A percentile compares a stretch with the other conserved stretches of the same genome.
These are phyloP conservation scores for Cercospora sojina DNA, from an alignment of 2,329 filamentous ascomycete species.

Conservation along the genomic window DNA sequence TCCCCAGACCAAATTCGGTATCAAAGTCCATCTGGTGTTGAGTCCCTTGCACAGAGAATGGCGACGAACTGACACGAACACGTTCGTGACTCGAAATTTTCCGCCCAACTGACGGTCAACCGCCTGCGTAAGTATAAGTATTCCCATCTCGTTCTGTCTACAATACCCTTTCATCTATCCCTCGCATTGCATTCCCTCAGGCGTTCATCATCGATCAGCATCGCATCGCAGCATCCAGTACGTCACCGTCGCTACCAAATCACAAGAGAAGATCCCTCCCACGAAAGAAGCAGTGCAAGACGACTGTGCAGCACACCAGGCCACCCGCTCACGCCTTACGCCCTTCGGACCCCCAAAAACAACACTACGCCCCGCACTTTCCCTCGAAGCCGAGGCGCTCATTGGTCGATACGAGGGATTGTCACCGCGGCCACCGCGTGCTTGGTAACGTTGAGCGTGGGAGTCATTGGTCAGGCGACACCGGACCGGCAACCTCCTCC, in stretches of 20 bases:
- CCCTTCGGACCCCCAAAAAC: slow-evolving; percentile 1
- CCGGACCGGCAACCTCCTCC: slow-evolving; percentile 1
- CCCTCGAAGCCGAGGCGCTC: slow-evolving; percentile 2
- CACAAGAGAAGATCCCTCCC: neutral
- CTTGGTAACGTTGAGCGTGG: slow-evolving; percentile 2
- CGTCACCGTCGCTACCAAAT: neutral
- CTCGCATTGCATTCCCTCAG: slow-evolving; percentile 1
- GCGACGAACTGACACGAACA: neutral
- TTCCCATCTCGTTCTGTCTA: neutral
- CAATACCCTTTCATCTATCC: neutral
- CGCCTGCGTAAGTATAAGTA: slow-evolving; percentile 9
- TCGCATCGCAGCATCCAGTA: neutral
- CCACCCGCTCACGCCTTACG: slow-evolving; percentile 12
- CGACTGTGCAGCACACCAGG: neutral
- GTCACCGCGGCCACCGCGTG: neutral
- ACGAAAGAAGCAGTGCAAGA: neutral
- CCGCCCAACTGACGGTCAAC: neutral
- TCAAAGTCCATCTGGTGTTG: slow-evolving; percentile 9
- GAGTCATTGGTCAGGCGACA: slow-evolving; percentile 16
- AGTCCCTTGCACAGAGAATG: slow-evolving; percentile 7
- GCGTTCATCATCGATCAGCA: slow-evolving; percentile 8
- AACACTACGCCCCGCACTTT: slow-evolving; percentile 6
- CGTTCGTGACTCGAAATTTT: neutral
- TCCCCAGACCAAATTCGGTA: slow-evolving; percentile 10
- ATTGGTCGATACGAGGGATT: slow-evolving; percentile 7